Evolutionary conservation across 148 eudicot species (phyloP), one percentile per base, ranked within the genome.

Genomic region (Rhododendron ovatum): DNA sequence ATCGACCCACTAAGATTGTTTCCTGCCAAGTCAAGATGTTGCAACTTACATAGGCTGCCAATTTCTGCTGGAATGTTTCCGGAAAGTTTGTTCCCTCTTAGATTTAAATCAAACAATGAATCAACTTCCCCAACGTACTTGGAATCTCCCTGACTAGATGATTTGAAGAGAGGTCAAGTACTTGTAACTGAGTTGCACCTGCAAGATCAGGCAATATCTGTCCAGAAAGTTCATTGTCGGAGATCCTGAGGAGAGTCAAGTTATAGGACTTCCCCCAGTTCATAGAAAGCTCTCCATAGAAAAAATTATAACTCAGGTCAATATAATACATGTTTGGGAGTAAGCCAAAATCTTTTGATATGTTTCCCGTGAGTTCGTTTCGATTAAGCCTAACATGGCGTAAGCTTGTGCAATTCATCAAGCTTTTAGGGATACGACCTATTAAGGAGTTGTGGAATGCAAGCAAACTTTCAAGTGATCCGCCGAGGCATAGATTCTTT

Each of bases 361-460:
- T 75, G 39, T 37, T 75, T 75, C 78, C 47, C 17, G 45, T 37
- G 26, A 87, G 76, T 63, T 51, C 1, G 37, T 87, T 83, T 14
- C 5, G 5, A 9, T 7, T 20, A 30, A 87, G 61, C 28, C 14
- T 39, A 5, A 87, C 5, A 22, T 28, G 67, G 7, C 9, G 3
- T 18, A 84, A 79, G 65, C 48, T 33, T 1, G 43, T 17, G 63
- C 84, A 82, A 67, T 87, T 87, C 17, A 61, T 73, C 17, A 87
- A 53, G 30, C 48, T 55, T 15, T 28, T 78, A 1, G 88, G 88
- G 74, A 86, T 22, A 63, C 28, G 28, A 24, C 30, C 76, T 48
- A 30, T 33, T 33, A 26, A 26, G 7, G 17, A 12, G 39, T 71
- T 71, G 77, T 71, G 30, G 3, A 12, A 26, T 71, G 39, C 41